A percentile compares a stretch with the other conserved stretches of the same genome.
These are phyloP conservation scores for Botryosphaeria dothidea DNA, from an alignment of 2,329 filamentous ascomycete genomes.

Conservation along the genomic window DNA sequence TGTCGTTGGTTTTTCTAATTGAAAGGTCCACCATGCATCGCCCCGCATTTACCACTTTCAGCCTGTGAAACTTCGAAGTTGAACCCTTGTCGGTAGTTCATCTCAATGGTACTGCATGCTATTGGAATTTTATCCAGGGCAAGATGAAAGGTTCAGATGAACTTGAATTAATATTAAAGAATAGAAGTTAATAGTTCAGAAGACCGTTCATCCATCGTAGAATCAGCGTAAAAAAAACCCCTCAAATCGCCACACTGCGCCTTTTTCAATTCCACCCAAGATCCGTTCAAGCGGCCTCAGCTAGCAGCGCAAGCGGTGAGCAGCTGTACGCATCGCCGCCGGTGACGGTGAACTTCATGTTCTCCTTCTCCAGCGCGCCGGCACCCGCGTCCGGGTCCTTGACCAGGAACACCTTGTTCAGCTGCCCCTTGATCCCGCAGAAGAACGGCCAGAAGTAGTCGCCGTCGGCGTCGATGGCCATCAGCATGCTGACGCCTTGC, in stretches of 20 bases:
- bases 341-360: slow-evolving; percentile 22
- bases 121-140: too few species aligned
- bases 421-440: slow-evolving; percentile 19
- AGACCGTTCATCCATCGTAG: background rate
- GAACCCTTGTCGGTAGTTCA: too few species aligned
- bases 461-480: slow-evolving; percentile 19
- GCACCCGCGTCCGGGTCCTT: slow-evolving; percentile 12
- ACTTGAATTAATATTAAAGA: too few species aligned
- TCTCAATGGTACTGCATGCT: too few species aligned
- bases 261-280: background rate
- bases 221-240: too few species aligned
- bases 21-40: too few species aligned
- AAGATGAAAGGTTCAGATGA: too few species aligned
- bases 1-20: too few species aligned
- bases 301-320: slow-evolving; percentile 18
- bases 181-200: too few species aligned
- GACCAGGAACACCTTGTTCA: slow-evolving; percentile 23
- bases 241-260: background rate
- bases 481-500: background rate
- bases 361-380: background rate
- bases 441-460: slow-evolving; percentile 23
- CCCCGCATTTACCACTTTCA: too few species aligned
- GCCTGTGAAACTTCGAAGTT: too few species aligned
- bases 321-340: slow-evolving; percentile 22
- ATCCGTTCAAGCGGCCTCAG: background rate